Evolutionary conservation across 805 yeast genomes (phyloP).

Genomic region (Saccharomycopsis microspora): DNA sequence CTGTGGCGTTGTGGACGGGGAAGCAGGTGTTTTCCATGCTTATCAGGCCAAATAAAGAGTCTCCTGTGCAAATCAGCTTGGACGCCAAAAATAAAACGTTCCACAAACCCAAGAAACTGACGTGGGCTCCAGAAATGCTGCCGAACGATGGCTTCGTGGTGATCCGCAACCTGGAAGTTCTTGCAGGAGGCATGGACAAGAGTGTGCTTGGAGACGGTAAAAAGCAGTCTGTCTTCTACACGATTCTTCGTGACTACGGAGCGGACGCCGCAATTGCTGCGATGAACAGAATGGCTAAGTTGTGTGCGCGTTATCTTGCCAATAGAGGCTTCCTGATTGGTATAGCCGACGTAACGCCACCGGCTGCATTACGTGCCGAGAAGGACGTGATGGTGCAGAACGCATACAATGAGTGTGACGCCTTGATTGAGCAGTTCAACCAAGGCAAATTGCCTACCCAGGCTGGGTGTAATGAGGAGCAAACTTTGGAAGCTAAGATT

Average conservation of each 20-base stretch:
- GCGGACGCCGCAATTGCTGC: constrained; percentile 90
- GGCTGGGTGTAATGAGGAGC: constrained; percentile 98
- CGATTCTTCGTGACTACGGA: constrained; percentile 93
- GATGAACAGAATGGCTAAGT: constrained; percentile 98
- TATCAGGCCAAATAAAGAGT: constrained; percentile 66
- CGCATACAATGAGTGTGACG: constrained; percentile 88
- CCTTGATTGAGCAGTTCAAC: constrained; percentile 65
- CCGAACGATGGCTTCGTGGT: constrained; percentile 93
- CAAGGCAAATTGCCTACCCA: constrained; percentile 91
- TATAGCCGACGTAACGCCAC: constrained; percentile 95
- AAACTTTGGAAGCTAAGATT: constrained; percentile 93
- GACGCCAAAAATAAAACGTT: constrained; percentile 93
- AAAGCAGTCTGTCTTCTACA: constrained; percentile 90
- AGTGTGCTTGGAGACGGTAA: constrained; percentile 96
- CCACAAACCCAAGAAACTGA: constrained; percentile 54
- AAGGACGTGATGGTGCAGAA: constrained; percentile 84
- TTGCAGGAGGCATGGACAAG: constrained; percentile 96
- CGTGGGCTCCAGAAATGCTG: constrained; percentile 85
- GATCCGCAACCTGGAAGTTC: constrained; percentile 77
- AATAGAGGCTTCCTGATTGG: constrained; percentile 96
- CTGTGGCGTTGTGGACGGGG: constrained; percentile 90
- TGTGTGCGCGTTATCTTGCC: constrained; percentile 92
- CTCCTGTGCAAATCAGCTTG: constrained; percentile 77
- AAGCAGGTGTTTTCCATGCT: constrained; percentile 86
- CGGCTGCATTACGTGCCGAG: constrained; percentile 54